Evolutionary conservation across 2,329 filamentous ascomycete genomes (phyloP).

Genomic region (Leptographium flavum): DNA sequence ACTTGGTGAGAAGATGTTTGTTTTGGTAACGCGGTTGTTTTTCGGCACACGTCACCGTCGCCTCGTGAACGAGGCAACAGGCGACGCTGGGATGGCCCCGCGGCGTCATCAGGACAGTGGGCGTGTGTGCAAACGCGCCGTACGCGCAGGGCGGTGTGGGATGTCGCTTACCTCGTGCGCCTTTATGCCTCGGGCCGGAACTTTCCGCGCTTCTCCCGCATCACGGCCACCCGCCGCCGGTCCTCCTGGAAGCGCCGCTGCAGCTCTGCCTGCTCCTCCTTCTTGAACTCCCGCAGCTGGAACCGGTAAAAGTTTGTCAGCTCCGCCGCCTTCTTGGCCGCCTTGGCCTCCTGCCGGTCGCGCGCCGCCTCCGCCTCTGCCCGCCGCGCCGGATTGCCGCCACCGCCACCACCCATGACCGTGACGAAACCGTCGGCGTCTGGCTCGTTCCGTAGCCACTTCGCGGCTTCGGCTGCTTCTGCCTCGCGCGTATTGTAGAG

Average conservation of each 20-base stretch:
- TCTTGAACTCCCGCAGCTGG: constrained; percentile 66
- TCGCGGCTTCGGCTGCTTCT: constrained; percentile 46
- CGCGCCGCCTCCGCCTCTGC: constrained; percentile 52
- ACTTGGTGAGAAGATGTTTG: constrained; percentile 20
- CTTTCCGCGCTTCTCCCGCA: constrained; percentile 53
- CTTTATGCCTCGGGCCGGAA: constrained; percentile 37
- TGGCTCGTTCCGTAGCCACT: constrained; percentile 58
- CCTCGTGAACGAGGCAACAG: not conserved
- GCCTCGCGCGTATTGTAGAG: constrained; percentile 61
- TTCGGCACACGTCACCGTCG: constrained; percentile 23
- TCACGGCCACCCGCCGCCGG: constrained; percentile 52
- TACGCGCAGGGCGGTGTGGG: too few relatives aligned
- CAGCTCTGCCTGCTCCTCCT: constrained; percentile 56
- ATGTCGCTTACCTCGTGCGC: too few relatives aligned
- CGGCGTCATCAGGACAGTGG: constrained; percentile 20
- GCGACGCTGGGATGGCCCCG: constrained; percentile 23
- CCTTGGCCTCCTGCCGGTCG: constrained; percentile 47
- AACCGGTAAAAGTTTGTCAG: constrained; percentile 72
- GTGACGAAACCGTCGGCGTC: constrained; percentile 95
- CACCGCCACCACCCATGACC: constrained; percentile 67
- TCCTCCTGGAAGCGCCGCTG: constrained; percentile 65
- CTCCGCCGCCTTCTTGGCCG: constrained; percentile 41
- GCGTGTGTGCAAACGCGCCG: too few relatives aligned
- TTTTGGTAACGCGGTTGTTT: constrained; percentile 27
- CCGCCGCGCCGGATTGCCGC: constrained; percentile 57